These are phyloP conservation scores for Rhodotorula babjevae DNA, from an alignment of 768 basidiomycete species.

Conservation along the genomic window DNA sequence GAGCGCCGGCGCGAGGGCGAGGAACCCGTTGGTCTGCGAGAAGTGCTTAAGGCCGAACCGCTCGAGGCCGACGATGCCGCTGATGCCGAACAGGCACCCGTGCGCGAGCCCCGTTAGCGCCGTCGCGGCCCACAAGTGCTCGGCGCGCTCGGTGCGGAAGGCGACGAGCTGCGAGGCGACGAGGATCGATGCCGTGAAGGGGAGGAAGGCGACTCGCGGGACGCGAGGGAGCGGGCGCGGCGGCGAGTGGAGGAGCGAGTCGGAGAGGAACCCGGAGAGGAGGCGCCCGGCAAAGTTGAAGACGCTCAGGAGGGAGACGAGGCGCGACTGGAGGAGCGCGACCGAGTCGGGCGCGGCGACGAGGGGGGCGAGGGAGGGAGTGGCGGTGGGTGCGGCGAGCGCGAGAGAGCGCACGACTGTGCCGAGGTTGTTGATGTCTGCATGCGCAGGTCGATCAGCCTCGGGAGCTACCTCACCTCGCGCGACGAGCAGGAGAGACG, in stretches of 20 bases:
- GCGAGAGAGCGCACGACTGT: conserved; percentile 28
- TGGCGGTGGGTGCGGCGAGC: background rate
- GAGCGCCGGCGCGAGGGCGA: conserved; percentile 25
- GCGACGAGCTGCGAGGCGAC: conserved; percentile 4
- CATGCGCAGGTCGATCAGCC: no score
- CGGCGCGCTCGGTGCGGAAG: background rate
- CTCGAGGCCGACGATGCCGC: conserved; percentile 27
- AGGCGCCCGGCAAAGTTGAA: conserved; percentile 34
- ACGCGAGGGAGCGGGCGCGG: background rate
- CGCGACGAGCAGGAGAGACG: no score
- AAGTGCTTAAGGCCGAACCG: conserved; percentile 28
- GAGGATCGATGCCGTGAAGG: background rate
- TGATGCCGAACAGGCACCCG: conserved; percentile 23
- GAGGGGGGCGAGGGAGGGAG: background rate
- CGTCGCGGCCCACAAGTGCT: conserved; percentile 8
- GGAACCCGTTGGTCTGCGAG: conserved; percentile 21
- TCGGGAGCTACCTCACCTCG: no score
- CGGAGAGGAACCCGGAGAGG: conserved; percentile 19
- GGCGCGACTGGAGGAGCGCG: conserved; percentile 18
- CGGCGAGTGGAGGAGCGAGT: conserved; percentile 17
- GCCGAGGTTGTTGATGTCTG: conserved; percentile 38
- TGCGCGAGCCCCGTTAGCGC: conserved; percentile 25
- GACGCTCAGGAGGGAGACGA: conserved; percentile 35
- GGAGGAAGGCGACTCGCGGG: conserved; percentile 21
- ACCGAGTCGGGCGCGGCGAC: background rate